Base-by-base conservation (phyloP, 768 basidiomycete species). In the Astraeus odoratus region DNA sequence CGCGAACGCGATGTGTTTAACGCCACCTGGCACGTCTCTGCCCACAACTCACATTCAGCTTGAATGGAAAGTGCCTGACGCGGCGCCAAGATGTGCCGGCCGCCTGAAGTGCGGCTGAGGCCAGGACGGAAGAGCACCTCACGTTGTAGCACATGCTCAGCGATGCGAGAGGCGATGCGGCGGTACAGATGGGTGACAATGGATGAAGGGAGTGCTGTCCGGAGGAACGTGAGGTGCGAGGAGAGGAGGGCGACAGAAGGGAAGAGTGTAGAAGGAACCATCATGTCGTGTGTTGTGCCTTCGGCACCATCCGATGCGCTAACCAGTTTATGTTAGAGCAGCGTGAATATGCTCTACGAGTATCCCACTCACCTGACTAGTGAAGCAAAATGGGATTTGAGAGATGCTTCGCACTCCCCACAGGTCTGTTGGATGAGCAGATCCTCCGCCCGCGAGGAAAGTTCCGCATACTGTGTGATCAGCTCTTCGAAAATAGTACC, bases 361-460 rank as follows among this genome's bases (percentile, higher is more conserved):
- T 12, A n/a, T 37, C 26, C 22, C 8, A 67, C 69, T 53, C 53
- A 75, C 74, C 65, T 63, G 34, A 63, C 69, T 43, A 68, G 69
- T 59, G 76, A 71, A 10, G 67, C 67, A 47, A 92, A 77, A 65
- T 97, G 90, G 2, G 73, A 62, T 58, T 82, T 88, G 31, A 96
- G 67, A 20, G 77, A 76, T 9, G 66, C 66, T 62, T 94, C 86
- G 38, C 95, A 80, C 61, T 99, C 96, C 3, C 76, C 75, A 41
- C 78, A 85, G 13, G 93, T 72, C 55, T 89, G 86, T 51, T 85
- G 81, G 13, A 90, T 77, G 27, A 93, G 75, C 78, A 97, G 86
- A 42, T 88, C 86, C 58, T 96, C 90, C 4, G 89, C 80, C n/a
- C 92, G 76, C 8, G 64, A 67, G 2, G 73, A 70, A 20, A 91